phyloP scores from a whole-genome alignment of 495 filamentous ascomycete species.

The Hyaloscypha hepaticicola region DNA sequence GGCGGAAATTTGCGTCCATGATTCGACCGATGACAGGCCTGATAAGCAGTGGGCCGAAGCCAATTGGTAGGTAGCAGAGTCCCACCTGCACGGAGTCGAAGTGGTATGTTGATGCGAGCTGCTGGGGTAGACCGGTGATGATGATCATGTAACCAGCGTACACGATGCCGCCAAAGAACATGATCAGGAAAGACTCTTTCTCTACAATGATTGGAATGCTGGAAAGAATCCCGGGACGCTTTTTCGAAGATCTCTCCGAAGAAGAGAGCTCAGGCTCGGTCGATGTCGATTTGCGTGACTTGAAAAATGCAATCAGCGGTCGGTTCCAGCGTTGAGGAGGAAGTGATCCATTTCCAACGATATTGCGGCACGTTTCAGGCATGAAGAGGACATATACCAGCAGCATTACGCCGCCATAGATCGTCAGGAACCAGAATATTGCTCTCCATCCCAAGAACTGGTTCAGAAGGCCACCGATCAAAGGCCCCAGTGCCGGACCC shows the following conservation, averaged over 20 bases:
- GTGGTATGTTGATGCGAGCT: slow-evolving; percentile 55
- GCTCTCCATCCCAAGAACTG: slow-evolving; percentile 71
- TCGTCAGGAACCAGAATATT: slow-evolving; percentile 81
- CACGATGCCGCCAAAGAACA: slow-evolving; percentile 54
- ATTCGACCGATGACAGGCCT: slow-evolving; percentile 55
- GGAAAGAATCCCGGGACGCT: slow-evolving; percentile 36
- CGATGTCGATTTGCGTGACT: slow-evolving; percentile 24
- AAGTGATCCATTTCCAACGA: slow-evolving; percentile 66
- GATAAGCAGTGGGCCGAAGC: slow-evolving; percentile 60
- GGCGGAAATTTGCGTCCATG: slow-evolving; percentile 54
- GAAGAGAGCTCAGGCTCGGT: slow-evolving; percentile 14
- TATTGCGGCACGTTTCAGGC: slow-evolving; percentile 64
- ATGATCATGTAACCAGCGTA: slow-evolving; percentile 63
- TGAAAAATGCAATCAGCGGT: slow-evolving; percentile 38
- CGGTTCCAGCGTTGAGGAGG: slow-evolving; percentile 42
- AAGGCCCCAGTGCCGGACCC: slow-evolving; percentile 68
- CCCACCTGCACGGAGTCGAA: slow-evolving; percentile 59
- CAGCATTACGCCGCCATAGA: slow-evolving; percentile 65
- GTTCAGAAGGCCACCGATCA: slow-evolving; percentile 69
- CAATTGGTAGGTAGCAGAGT: slow-evolving; percentile 55
- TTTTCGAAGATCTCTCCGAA: slow-evolving; percentile 18
- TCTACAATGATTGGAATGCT: slow-evolving; percentile 61
- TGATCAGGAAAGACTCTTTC: slow-evolving; percentile 59
- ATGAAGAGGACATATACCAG: slow-evolving; percentile 58
- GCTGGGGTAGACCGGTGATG: slow-evolving; percentile 45